These are phyloP conservation scores for Sporodiniella umbellata DNA, from an alignment of 371 early-diverging fungal species.

Conservation along the genomic window DNA sequence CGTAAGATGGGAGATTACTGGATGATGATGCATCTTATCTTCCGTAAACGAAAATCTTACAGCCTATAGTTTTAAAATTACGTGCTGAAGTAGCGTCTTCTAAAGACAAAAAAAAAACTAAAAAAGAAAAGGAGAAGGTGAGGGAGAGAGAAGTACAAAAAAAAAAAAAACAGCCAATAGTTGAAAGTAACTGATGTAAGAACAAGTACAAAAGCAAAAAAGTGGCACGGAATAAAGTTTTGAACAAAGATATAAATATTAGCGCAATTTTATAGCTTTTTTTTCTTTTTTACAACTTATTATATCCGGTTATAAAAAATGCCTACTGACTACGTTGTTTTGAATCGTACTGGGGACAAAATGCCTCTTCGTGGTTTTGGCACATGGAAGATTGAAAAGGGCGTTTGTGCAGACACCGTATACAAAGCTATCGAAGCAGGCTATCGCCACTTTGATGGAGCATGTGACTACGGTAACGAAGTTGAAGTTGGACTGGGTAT, in stretches of 20 bases:
- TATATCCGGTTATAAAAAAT: slow-evolving; percentile 10
- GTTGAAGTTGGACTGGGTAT: slow-evolving; percentile 59
- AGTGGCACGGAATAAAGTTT: neutral
- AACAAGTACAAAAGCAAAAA: too few species aligned
- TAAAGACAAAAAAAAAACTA: too few species aligned
- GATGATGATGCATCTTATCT: neutral
- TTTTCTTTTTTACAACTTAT: neutral
- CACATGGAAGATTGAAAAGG: slow-evolving; percentile 33
- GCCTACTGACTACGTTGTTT: slow-evolving; percentile 22
- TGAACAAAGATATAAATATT: neutral
- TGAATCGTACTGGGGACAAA: slow-evolving; percentile 32
- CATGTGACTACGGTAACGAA: slow-evolving; percentile 62
- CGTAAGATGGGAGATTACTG: neutral
- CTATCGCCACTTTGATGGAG: slow-evolving; percentile 39
- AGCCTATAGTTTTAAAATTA: too few species aligned
- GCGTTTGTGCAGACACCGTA: slow-evolving; percentile 24
- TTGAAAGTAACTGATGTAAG: too few species aligned
- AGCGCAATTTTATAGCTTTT: neutral
- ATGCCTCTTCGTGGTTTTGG: slow-evolving; percentile 40
- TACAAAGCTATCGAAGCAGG: slow-evolving; percentile 44
- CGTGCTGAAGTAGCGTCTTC: too few species aligned
- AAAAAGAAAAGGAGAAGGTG: too few species aligned
- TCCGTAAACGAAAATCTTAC: too few species aligned
- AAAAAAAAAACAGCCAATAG: too few species aligned
- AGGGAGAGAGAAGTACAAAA: too few species aligned